Evolutionary conservation across 768 basidiomycete species (phyloP), one percentile per base, ranked within the genome.

Genomic region (Podaxis sp.): DNA sequence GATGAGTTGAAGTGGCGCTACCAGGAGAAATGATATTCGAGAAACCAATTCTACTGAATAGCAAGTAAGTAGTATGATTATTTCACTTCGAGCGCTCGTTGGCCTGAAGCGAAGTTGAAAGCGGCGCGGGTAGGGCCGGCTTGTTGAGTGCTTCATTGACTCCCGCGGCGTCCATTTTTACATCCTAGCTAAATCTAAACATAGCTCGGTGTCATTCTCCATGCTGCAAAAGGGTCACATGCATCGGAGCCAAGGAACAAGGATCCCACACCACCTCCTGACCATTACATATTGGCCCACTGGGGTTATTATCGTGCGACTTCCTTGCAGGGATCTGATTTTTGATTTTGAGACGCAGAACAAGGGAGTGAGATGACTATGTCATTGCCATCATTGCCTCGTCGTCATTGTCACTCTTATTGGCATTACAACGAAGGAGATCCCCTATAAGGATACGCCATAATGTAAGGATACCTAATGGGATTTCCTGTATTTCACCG

Each of bases 161-260:
- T 43, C 17, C 41, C 41, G 15, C 15, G 41, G 41, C 3, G n/a
- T 17, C 22, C 49, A 50, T 22, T 25, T 50, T 50, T 25, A 1
- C 49, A 50, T 13, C 12, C 24, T n/a, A 17, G 4, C n/a, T 19
- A 27, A 27, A 5, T 27, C 49, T 50, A 50, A 15, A 24, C 0
- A 50, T 38, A 29, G 19, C n/a, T 12, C 46, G 11, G 25, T 24
- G 47, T n/a, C 37, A 7, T 47, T 3, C 58, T 27, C 47, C 58
- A 59, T 41, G 49, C 33, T 59, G 57, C 25, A 36, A 33, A 1
- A 51, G 19, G 47, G 38, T 59, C 58, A 59, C 50, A 38, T 40
- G 58, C 0, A 38, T 22, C 36, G 19, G 19, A 24, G 19, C 50
- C 50, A 38, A 40, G 36, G 54, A 46, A 46, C 43, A 19, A 46